phyloP scores from a whole-genome alignment of 495 filamentous ascomycete species.

The Hamigera avellanea region DNA sequence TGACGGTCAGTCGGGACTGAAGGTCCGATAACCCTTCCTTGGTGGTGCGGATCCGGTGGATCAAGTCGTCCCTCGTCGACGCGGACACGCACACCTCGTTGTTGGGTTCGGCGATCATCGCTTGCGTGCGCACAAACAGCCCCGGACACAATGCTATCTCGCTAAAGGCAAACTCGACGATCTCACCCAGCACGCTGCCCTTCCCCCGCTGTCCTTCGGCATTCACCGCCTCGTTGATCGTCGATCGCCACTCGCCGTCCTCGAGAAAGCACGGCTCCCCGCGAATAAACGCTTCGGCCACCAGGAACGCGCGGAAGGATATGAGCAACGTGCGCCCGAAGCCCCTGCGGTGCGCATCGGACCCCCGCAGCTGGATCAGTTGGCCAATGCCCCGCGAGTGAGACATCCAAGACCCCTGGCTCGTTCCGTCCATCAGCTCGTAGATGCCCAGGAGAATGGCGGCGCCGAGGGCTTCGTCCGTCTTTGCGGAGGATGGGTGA shows the following conservation, averaged over 20 bases:
- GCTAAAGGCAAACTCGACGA: slow-evolving; percentile 15
- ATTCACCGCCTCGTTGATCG: slow-evolving; percentile 9
- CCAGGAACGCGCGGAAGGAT: slow-evolving; percentile 19
- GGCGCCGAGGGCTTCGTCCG: slow-evolving; percentile 13
- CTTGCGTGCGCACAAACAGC: slow-evolving; percentile 9
- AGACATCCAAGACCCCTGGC: slow-evolving; percentile 17
- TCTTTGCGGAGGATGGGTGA: slow-evolving; percentile 5
- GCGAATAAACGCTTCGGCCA: slow-evolving; percentile 16
- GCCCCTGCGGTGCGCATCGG: slow-evolving; percentile 13
- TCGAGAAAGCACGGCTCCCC: slow-evolving; percentile 20
- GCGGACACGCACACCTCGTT: too few species aligned
- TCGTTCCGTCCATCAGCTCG: slow-evolving; percentile 18
- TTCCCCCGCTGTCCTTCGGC: slow-evolving; percentile 7
- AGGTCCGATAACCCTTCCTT: too few species aligned
- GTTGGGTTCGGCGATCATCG: slow-evolving; percentile 1
- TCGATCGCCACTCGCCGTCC: slow-evolving; percentile 15
- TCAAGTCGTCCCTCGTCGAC: too few species aligned
- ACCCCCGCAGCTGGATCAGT: slow-evolving; percentile 19
- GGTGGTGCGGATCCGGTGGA: too few species aligned
- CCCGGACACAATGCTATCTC: slow-evolving; percentile 17
- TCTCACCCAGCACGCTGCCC: slow-evolving; percentile 7
- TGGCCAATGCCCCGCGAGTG: slow-evolving; percentile 23
- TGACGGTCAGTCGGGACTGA: too few species aligned
- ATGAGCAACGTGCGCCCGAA: slow-evolving; percentile 17
- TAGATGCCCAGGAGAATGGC: slow-evolving; percentile 21